Conservation (phyloP, 2,329 filamentous ascomycete genomes). For the Ceratocystis diversiconidia region DNA sequence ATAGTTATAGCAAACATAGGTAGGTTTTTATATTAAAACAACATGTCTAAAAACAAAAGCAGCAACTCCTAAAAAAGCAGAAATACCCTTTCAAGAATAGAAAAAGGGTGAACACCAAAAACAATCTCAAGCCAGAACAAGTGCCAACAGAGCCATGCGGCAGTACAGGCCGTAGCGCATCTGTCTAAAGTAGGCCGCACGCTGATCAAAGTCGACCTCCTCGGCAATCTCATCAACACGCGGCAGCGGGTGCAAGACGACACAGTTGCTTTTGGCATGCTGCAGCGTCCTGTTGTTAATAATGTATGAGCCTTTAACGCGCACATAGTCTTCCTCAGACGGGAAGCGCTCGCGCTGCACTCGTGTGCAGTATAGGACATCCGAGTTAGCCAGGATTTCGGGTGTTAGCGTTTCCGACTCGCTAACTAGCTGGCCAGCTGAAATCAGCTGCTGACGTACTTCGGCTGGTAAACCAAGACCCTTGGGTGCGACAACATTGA, state of each 20-base stretch:
- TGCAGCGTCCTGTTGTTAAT: constrained; percentile 84
- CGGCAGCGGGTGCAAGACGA: constrained; percentile 90
- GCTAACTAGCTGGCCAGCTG: constrained; percentile 59
- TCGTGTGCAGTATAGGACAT: constrained; percentile 92
- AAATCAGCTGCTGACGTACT: constrained; percentile 56
- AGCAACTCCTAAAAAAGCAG: constrained; percentile 9
- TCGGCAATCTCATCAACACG: constrained; percentile 85
- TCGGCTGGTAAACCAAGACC: constrained; percentile 62
- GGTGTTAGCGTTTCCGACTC: constrained; percentile 70
- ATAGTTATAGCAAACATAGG: not conserved
- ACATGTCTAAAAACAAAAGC: constrained; percentile 12
- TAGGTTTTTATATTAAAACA: not conserved
- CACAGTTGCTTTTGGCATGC: constrained; percentile 81
- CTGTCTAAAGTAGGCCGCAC: constrained; percentile 98
- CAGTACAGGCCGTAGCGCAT: constrained; percentile 97
- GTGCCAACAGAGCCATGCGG: constrained; percentile 88
- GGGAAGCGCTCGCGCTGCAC: constrained; percentile 94
- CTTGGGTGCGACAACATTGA: constrained; percentile 80
- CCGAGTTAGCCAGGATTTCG: constrained; percentile 71
- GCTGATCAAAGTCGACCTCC: constrained; percentile 94
- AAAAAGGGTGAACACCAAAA: not conserved
- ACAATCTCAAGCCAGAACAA: constrained; percentile 51
- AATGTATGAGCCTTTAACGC: constrained; percentile 74
- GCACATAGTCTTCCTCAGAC: constrained; percentile 66
- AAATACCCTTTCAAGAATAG: constrained; percentile 16